A percentile compares a stretch with the other conserved stretches of the same genome.
Conservation (phyloP, 768 basidiomycete genomes). For the Gymnopilus dilepis region DNA sequence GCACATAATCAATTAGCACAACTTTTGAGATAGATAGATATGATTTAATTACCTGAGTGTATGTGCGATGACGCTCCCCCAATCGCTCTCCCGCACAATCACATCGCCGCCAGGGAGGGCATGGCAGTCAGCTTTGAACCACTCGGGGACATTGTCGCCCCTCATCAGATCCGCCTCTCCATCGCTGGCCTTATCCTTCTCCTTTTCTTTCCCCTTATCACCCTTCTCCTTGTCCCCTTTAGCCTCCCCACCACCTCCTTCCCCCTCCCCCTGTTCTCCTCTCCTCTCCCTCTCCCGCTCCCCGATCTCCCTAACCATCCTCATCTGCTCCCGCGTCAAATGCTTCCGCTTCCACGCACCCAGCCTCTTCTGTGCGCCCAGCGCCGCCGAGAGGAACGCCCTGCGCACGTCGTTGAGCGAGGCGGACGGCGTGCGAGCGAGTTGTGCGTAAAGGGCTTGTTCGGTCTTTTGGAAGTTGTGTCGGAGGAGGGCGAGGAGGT, state of each 20-base stretch:
- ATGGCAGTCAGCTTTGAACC: constrained; percentile 69
- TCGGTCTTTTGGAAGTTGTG: constrained; percentile 63
- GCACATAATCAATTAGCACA: constrained; percentile 11
- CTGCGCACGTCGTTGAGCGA: constrained; percentile 68
- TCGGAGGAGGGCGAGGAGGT: constrained; percentile 54
- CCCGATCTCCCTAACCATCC: constrained; percentile 32
- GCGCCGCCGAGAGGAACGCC: constrained; percentile 56
- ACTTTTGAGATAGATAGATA: background rate
- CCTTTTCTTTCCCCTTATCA: no score
- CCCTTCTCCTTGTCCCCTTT: no score
- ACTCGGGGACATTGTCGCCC: constrained; percentile 52
- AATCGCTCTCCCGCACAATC: constrained; percentile 71
- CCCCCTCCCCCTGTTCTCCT: background rate
- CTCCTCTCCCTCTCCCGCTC: constrained; percentile 14
- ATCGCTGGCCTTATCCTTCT: no score
- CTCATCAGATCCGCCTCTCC: no score
- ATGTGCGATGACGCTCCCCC: constrained; percentile 82
- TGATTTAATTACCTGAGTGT: constrained; percentile 58
- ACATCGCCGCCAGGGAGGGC: constrained; percentile 70
- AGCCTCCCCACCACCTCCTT: no score
- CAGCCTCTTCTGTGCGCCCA: constrained; percentile 59
- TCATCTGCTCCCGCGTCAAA: constrained; percentile 33
- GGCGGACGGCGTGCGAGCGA: constrained; percentile 48
- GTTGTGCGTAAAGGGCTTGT: constrained; percentile 60
- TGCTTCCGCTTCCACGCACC: constrained; percentile 72